A percentile compares a stretch with the other conserved stretches of the same genome.
Evolutionary conservation across 768 basidiomycete genomes (phyloP).

Genomic region (Trametes elegans): DNA sequence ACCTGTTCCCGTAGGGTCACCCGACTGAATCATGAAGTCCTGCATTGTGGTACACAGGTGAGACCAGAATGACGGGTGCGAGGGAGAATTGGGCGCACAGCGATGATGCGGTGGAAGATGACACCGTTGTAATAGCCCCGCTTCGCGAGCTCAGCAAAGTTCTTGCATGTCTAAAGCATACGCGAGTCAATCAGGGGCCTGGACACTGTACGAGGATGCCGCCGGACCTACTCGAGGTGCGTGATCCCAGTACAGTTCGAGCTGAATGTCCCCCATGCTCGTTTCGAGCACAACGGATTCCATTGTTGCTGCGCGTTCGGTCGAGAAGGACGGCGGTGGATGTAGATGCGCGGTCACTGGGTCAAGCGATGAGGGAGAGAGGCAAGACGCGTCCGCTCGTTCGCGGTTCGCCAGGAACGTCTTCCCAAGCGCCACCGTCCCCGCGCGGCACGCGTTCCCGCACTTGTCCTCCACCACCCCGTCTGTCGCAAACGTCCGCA

Average conservation of each 20-base stretch:
- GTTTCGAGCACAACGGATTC: slow-evolving; percentile 79
- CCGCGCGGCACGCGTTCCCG: neutral
- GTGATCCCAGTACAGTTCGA: slow-evolving; percentile 93
- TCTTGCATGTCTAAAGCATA: slow-evolving; percentile 78
- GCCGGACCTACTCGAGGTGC: slow-evolving; percentile 60
- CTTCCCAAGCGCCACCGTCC: slow-evolving; percentile 11
- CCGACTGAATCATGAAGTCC: slow-evolving; percentile 98
- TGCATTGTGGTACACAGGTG: slow-evolving; percentile 29
- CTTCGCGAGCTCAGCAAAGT: slow-evolving; percentile 89
- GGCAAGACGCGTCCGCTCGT: neutral
- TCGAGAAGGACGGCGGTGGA: slow-evolving; percentile 1
- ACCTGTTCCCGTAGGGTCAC: slow-evolving; percentile 95
- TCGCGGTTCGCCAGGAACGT: neutral
- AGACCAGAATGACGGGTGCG: slow-evolving; percentile 3
- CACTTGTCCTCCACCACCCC: slow-evolving; percentile 4
- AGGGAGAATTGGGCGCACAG: slow-evolving; percentile 46
- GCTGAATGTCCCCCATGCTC: slow-evolving; percentile 78
- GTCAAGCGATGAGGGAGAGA: slow-evolving; percentile 14
- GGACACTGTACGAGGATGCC: neutral
- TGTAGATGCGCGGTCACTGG: slow-evolving; percentile 15
- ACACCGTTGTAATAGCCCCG: slow-evolving; percentile 92
- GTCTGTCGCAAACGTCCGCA: neutral
- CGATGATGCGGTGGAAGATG: slow-evolving; percentile 88
- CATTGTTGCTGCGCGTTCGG: slow-evolving; percentile 3
- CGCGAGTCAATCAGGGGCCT: slow-evolving; percentile 17